A percentile compares a stretch with the other conserved stretches of the same genome.
Conservation (phyloP, 305 asterid genomes). For the Ruellia speciosa region DNA sequence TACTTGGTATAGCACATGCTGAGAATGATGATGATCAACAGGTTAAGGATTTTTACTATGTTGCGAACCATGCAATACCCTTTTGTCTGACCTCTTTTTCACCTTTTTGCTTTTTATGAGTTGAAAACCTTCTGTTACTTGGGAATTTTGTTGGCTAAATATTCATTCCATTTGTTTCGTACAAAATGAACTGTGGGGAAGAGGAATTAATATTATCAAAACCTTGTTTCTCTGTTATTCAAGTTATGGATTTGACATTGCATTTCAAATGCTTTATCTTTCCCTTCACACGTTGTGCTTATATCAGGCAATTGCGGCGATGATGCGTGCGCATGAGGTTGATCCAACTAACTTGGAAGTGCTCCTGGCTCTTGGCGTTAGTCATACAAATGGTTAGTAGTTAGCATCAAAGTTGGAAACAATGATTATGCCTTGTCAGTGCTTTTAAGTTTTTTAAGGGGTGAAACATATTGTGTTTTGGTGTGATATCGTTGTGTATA, state of each 20-base stretch:
- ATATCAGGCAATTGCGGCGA: slow-evolving; percentile 96
- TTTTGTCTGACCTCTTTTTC: slow-evolving; percentile 7
- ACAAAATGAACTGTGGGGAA: slow-evolving; percentile 4
- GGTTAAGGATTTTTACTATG: slow-evolving; percentile 28
- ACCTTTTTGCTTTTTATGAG: slow-evolving; percentile 12
- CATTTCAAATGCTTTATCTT: slow-evolving; percentile 7
- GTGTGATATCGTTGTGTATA: too few species aligned
- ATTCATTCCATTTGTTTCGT: background rate
- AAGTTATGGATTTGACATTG: slow-evolving; percentile 5
- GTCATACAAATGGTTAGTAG: slow-evolving; percentile 93
- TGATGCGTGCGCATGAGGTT: slow-evolving; percentile 98
- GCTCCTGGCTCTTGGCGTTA: slow-evolving; percentile 97
- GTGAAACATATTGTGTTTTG: too few species aligned
- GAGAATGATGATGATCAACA: slow-evolving; percentile 99
- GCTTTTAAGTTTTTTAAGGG: too few species aligned
- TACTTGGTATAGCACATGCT: slow-evolving; percentile 97
- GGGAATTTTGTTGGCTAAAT: slow-evolving; percentile 12
- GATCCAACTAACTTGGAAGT: slow-evolving; percentile 97
- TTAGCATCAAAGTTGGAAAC: slow-evolving; percentile 12
- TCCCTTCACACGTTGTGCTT: slow-evolving; percentile 10
- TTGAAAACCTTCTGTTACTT: slow-evolving; percentile 7
- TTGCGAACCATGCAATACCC: background rate
- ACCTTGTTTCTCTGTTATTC: background rate
- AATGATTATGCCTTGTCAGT: too few species aligned
- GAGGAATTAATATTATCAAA: too few species aligned